phyloP scores from a whole-genome alignment of 148 eudicot species.

The Camellia japonica region DNA sequence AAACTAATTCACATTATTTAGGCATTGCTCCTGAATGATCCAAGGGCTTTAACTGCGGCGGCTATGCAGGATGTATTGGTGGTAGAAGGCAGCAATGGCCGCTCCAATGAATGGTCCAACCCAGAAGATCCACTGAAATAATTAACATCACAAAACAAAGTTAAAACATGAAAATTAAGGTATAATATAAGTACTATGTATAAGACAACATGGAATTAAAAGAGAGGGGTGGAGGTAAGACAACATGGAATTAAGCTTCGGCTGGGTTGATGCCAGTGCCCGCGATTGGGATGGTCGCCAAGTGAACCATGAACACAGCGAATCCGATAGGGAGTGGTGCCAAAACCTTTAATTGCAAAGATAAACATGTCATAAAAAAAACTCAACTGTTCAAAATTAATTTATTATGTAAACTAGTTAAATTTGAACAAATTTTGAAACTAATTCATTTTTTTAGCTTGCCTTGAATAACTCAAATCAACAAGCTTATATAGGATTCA shows the following conservation, averaged over 20 bases:
- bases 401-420: no score
- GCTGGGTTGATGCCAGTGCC: slow-evolving; percentile 51
- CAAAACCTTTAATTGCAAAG: slow-evolving; percentile 27
- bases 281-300: slow-evolving; percentile 37
- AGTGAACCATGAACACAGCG: slow-evolving; percentile 44
- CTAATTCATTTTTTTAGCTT: no score
- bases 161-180: no score
- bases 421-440: no score
- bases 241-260: slow-evolving; percentile 18
- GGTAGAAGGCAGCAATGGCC: slow-evolving; percentile 52
- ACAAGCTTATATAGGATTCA: no score
- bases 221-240: background rate
- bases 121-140: slow-evolving; percentile 50
- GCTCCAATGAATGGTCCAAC: slow-evolving; percentile 57
- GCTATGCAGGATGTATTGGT: slow-evolving; percentile 40
- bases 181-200: no score
- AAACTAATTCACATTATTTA: background rate
- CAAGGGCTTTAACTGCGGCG: slow-evolving; percentile 34
- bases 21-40: slow-evolving; percentile 40
- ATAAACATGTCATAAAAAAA: background rate
- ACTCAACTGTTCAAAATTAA: no score
- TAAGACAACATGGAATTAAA: no score
- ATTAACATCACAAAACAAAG: background rate
- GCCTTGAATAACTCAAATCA: no score
- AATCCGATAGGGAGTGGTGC: slow-evolving; percentile 49